Base-by-base conservation (phyloP, 371 early-diverging fungal species). In the Cladochytrium tenue region DNA sequence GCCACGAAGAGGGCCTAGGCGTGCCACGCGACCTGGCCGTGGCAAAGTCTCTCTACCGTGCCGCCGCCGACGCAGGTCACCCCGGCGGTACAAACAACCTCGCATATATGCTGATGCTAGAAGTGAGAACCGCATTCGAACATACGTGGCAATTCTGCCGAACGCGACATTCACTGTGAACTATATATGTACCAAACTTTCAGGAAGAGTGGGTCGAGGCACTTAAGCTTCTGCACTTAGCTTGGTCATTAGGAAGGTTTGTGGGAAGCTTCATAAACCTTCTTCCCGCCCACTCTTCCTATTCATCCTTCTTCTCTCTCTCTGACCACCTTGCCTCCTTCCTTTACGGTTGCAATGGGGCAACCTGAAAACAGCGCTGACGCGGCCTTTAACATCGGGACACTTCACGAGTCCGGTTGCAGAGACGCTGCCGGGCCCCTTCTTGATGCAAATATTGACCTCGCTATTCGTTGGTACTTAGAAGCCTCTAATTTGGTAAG, bases 1-100 rank as follows among this genome's bases (percentile, higher is more conserved):
- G 80, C 62, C 83, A 85, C 74, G 85, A 81, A 63, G 78, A 82
- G 56, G 89, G 89, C 2, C 62, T 71, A 2, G 86, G 85, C 4
- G 75, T 83, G 26, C 66, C 66, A 30, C 70, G 69, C 60, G 78
- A 84, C 53, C 28, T 74, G 35, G 67, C 35, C 17, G 53, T 63
- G 51, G 85, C 85, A 1, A 78, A 79, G 53, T 58, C 63, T 31
- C 69, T 67, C 52, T 87, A 86, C 63, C 72, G 70, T 58, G 60
- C 68, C 35, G 81, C 85, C 20, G 76, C 78, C 25, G 80, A 80
- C 31, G 76, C 26, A 32, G 61, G 78, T 20, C 81, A 84, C 61
- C 61, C 83, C 0, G 75, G 70, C 53, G 86, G 72, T 0, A 77
- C 77, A 32, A 77, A 72, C 64, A 82, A 82, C 59, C 62, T 80